Base-by-base conservation (phyloP, 1,139 yeast species). In the Meyerozyma guilliermondii region DNA sequence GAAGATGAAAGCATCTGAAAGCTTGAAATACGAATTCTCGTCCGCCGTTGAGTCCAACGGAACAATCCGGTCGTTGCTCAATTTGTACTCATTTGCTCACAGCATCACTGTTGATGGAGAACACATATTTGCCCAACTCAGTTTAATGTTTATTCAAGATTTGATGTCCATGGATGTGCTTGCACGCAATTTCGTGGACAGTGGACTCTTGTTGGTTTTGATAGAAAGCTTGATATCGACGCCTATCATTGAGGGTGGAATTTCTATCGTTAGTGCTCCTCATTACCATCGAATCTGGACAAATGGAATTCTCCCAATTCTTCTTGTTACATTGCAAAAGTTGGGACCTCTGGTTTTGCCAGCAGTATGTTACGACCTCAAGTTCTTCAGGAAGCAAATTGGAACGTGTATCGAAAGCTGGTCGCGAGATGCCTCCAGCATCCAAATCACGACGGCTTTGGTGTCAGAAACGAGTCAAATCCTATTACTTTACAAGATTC, bases 391-490 rank as follows among this genome's bases (percentile, higher is more conserved):
- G 11, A 76, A 75, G 41, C 97, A 88, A 59, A 74, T 87, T 36
- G 72, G 71, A 39, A 71, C 72, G 7, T 78, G 94, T 23, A 67
- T 87, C 24, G 74, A 71, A 23, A 75, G 82, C 40, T 91, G 97
- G 97, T 71, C 81, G 23, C 69, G 76, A 50, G 82, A 80, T 53
- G 69, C 80, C 20, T 58, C 71, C 1, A 58, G 72, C 13, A 66
- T 83, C 37, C 71, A 73, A 35, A 78, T 91, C 14, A 78, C 88
- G 2, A 68, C 81, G 1, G 79, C 91, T 0, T 72, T 78, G 1
- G 75, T 87, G 8, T 81, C 83, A 41, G 98, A 91, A 59, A 86
- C 96, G 0, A 77, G 81, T 45, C 95, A 88, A 57, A 65, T 88
- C n/a, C 71, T 87, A 24, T 58, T 86, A 38, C 60, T 91, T 9